Percentiles rank a stretch among this genome's conserved stretches.
phyloP scores from a whole-genome alignment of 768 basidiomycete species.

The Leccinellum luteum region DNA sequence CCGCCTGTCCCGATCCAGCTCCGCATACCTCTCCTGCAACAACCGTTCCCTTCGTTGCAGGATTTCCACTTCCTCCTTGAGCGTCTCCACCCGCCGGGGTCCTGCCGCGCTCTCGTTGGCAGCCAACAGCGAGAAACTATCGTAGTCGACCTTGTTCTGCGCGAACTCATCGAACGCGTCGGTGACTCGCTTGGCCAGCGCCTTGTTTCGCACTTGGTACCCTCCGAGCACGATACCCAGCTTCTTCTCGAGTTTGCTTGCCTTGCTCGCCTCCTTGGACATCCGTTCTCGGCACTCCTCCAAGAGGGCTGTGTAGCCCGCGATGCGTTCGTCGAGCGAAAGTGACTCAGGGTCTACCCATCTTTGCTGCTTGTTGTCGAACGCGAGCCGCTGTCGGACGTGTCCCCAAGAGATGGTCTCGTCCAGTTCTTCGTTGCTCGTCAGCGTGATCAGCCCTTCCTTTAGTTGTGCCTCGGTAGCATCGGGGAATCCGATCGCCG shows the following conservation, averaged over 20 bases:
- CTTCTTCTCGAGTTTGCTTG: constrained; percentile 88
- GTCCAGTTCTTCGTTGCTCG: constrained; percentile 60
- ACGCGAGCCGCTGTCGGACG: constrained; percentile 59
- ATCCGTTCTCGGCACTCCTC: constrained; percentile 65
- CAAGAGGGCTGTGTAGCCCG: constrained; percentile 63
- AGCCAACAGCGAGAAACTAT: constrained; percentile 75
- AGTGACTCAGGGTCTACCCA: constrained; percentile 71
- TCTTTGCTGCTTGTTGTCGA: constrained; percentile 48
- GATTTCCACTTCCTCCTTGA: constrained; percentile 84
- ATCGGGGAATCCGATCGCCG: constrained; percentile 78
- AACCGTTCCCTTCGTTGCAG: constrained; percentile 74
- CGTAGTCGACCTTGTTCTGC: constrained; percentile 63
- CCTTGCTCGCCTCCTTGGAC: constrained; percentile 77
- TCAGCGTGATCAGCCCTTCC: constrained; percentile 65
- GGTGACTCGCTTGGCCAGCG: constrained; percentile 59
- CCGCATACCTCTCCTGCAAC: constrained; percentile 83
- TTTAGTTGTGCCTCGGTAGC: constrained; percentile 78
- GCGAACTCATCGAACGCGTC: constrained; percentile 73
- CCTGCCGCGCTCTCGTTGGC: constrained; percentile 72
- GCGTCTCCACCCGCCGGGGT: constrained; percentile 70
- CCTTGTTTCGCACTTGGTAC: constrained; percentile 74
- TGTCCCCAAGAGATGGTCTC: constrained; percentile 70
- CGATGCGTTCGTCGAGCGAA: constrained; percentile 54
- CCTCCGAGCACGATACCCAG: constrained; percentile 86
- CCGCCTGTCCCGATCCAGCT: constrained; percentile 67